These are phyloP conservation scores for Aspergillus sp. DNA, from an alignment of 2,329 filamentous ascomycete genomes.

Conservation along the genomic window DNA sequence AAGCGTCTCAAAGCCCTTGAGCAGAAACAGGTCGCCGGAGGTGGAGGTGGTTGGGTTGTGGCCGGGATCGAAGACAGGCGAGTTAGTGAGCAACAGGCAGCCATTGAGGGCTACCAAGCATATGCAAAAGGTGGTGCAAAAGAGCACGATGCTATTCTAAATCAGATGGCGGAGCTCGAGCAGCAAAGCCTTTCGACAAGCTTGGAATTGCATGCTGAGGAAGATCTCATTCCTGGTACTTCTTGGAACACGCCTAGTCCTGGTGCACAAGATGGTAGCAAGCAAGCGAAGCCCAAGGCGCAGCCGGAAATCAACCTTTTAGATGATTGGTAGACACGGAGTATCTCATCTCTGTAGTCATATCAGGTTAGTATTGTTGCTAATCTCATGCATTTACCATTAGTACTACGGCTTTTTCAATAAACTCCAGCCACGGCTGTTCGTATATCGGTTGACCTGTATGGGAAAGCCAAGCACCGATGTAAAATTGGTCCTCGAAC, in stretches of 20 bases:
- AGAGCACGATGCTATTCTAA: slow-evolving; percentile 26
- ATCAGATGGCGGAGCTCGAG: slow-evolving; percentile 9
- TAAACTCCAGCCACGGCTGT: too few relatives aligned
- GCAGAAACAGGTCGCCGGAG: background rate
- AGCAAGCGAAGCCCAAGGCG: background rate
- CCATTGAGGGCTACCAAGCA: slow-evolving; percentile 23
- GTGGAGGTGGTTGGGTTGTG: background rate
- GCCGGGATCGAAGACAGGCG: background rate
- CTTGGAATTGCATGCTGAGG: background rate
- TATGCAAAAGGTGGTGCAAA: slow-evolving; percentile 33
- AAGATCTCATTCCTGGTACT: background rate
- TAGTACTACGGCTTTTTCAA: too few relatives aligned
- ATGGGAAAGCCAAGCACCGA: too few relatives aligned
- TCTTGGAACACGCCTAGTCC: background rate
- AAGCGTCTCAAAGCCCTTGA: background rate
- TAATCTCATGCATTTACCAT: too few relatives aligned
- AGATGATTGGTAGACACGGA: background rate
- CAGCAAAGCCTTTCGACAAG: background rate
- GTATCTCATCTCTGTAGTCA: too few relatives aligned
- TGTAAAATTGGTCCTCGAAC: too few relatives aligned
- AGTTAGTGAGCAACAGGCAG: background rate
- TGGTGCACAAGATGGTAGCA: background rate
- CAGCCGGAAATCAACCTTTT: background rate
- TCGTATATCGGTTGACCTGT: too few relatives aligned
- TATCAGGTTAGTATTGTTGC: too few relatives aligned